These are phyloP conservation scores for Flaveria ramosissima DNA, from an alignment of 129 eudicot species.

Conservation along the genomic window DNA sequence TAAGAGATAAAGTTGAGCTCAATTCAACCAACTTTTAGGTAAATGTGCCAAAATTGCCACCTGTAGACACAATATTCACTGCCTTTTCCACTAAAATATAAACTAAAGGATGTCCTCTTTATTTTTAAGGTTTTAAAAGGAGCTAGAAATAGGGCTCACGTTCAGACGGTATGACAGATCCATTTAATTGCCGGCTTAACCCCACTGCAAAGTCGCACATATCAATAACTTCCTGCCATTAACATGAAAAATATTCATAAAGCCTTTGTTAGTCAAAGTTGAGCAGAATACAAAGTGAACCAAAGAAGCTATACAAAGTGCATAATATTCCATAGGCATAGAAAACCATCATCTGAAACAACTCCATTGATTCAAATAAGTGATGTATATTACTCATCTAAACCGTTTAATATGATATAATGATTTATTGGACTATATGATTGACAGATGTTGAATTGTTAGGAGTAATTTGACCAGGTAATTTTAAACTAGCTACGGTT, in stretches of 20 bases:
- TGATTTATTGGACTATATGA: neutral
- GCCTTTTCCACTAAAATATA: constrained; percentile 7
- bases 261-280: neutral
- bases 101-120: constrained; percentile 4
- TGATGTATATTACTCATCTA: neutral
- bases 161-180: constrained; percentile 93
- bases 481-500: neutral
- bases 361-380: constrained; percentile 6
- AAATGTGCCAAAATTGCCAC: constrained; percentile 7
- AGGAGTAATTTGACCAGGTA: neutral
- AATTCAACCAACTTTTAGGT: neutral
- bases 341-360: neutral
- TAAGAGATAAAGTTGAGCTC: neutral
- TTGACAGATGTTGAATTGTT: neutral
- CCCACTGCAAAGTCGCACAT: constrained; percentile 99
- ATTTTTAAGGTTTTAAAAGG: neutral
- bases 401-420: neutral
- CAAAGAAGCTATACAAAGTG: constrained; percentile 11
- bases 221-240: constrained; percentile 89
- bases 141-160: constrained; percentile 48
- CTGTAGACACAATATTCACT: neutral
- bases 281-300: constrained; percentile 5
- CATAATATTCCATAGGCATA: constrained; percentile 5
- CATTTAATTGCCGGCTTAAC: constrained; percentile 91
- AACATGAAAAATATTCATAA: neutral